Evolutionary conservation across 2,329 filamentous ascomycete species (phyloP).

Genomic region (Raffaelea albimanens): DNA sequence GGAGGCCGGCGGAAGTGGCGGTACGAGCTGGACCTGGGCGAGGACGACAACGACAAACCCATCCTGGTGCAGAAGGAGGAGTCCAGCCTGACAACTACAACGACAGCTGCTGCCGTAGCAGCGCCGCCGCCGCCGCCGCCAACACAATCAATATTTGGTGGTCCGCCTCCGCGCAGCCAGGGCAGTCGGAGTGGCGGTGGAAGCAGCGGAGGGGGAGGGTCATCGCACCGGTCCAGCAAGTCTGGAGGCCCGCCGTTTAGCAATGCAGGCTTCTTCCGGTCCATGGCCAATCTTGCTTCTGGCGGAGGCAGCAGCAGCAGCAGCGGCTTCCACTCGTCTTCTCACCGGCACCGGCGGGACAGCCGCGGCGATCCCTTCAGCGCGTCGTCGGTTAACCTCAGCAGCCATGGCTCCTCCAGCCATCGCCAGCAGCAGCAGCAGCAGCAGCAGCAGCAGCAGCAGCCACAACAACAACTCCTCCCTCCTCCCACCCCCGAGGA

Average conservation of each 20-base stretch:
- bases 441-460: constrained; percentile 19
- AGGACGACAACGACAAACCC: constrained; percentile 65
- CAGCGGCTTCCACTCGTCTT: constrained; percentile 17
- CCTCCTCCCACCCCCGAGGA: constrained; percentile 48
- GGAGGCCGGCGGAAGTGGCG: constrained; percentile 60
- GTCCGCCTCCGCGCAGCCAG: constrained; percentile 17
- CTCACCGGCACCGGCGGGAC: constrained; percentile 19
- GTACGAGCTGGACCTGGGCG: constrained; percentile 76
- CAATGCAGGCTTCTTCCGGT: constrained; percentile 64
- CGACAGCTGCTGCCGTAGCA: constrained; percentile 13
- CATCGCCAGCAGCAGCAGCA: constrained; percentile 27
- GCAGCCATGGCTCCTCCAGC: background rate
- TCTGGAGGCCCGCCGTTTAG: constrained; percentile 16
- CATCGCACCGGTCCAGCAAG: no score
- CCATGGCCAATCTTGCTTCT: constrained; percentile 70
- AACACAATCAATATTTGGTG: constrained; percentile 45
- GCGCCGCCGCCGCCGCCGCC: constrained; percentile 3
- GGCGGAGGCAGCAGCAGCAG: background rate
- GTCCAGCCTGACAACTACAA: constrained; percentile 21
- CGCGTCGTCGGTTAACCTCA: background rate
- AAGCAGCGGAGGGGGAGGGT: no score
- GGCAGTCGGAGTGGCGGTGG: background rate
- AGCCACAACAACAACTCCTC: constrained; percentile 13
- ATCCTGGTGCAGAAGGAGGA: constrained; percentile 73
- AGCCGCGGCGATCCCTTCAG: background rate